Base-by-base conservation (phyloP, 208 protist genomes). In the Trypanosoma vivax region DNA sequence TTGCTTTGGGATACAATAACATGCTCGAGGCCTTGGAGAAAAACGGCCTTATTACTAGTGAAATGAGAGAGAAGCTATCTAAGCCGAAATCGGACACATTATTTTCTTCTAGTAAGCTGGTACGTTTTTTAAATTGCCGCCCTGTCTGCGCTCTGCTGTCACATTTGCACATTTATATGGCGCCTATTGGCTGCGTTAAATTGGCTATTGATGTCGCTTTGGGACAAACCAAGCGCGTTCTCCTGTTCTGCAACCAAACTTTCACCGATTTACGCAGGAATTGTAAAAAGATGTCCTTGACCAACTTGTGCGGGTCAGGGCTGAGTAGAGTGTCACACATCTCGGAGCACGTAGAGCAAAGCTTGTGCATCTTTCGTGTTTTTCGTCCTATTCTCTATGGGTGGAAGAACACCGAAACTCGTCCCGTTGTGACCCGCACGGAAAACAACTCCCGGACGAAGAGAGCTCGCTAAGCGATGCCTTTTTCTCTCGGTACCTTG, bases 1-100 rank as follows among this genome's bases (percentile, higher is more conserved):
- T 92, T 56, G 65, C 64, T 50, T 70, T 88, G 48, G 85, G 85
- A 7, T 90, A 92, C 58, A 88, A 84, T 30, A 81, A 89, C 60
- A 82, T 76, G 70, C 77, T 89, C 55, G 75, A 86, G 50, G 77
- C 63, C 42, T 65, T 92, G 9, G 73, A 86, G 28, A 24, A 50
- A 11, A 56, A 70, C 30, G 65, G 50, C 1, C 49, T 65, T n/a
- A 53, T 87, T 5, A 51, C 40, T 35, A 16, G 40, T 29, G 21
- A 56, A 6, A 35, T 65, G 18, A 70, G 73, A 13, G 65, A 58
- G 27, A 19, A 35, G 23, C 43, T 84, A 9, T 52, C 84, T 28
- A 76, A 65, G 37, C 66, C 67, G 31, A 65, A 76, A 50, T 47
- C 71, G 10, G 50, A 77, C 28, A 72, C 76, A 51, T n/a, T 25